phyloP scores from a whole-genome alignment of 2,329 filamentous ascomycete species.

The Fusarium gaditjirri region DNA sequence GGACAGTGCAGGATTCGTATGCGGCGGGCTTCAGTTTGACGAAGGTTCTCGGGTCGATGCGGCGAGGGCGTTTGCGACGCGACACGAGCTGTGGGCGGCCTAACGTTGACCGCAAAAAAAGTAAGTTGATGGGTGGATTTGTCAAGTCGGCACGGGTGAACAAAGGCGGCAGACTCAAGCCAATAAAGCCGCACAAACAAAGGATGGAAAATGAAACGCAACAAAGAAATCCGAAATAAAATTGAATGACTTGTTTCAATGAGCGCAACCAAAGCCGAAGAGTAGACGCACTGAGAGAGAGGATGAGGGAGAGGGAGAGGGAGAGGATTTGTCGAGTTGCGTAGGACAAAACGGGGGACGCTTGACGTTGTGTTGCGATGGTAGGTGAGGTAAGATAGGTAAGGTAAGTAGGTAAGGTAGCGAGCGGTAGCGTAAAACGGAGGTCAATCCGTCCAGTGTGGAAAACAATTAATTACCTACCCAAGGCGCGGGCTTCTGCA shows the following conservation, averaged over 20 bases:
- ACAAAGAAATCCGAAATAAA: constrained; percentile 12
- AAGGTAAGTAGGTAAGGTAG: not conserved
- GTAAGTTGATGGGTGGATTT: constrained; percentile 23
- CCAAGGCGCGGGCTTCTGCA: constrained; percentile 11
- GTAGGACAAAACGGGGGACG: constrained; percentile 40
- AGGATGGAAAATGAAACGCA: constrained; percentile 1
- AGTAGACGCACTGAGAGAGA: constrained; percentile 34
- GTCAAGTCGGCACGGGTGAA: constrained; percentile 19
- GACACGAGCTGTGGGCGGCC: constrained; percentile 26
- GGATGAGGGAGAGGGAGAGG: constrained; percentile 10
- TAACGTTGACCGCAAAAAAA: constrained; percentile 33
- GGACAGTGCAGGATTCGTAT: constrained; percentile 10
- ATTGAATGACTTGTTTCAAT: constrained; percentile 11
- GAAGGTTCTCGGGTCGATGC: constrained; percentile 32
- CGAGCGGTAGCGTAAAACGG: constrained; percentile 9
- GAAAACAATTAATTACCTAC: constrained; percentile 44
- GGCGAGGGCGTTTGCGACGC: constrained; percentile 34
- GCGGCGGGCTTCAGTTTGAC: constrained; percentile 35
- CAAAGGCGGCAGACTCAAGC: constrained; percentile 27
- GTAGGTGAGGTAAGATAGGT: not conserved
- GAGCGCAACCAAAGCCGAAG: constrained; percentile 29
- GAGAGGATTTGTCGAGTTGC: constrained; percentile 38
- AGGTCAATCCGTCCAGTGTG: constrained; percentile 27
- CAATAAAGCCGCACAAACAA: constrained; percentile 27
- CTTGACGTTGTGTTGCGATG: constrained; percentile 35